Evolutionary conservation across 176 grass and related monocot species (phyloP), one percentile per base, ranked within the genome.

Genomic region (Poa annua): DNA sequence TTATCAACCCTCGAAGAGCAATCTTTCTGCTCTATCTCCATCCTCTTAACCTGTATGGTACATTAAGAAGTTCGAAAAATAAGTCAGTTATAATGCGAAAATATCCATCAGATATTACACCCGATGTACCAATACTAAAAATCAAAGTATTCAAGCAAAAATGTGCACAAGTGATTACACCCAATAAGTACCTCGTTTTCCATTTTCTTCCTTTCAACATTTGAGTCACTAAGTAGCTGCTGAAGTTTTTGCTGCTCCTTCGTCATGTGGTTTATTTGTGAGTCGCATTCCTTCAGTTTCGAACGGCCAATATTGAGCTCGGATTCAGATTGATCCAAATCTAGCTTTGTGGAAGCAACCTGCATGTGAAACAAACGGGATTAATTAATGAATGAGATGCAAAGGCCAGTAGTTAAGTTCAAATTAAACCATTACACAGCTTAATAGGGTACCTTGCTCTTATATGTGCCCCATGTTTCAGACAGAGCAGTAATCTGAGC

Each of bases 1-100:
- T 88, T 96, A 51, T 96, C 91, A 38, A 99, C 96, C 79, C 85
- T 99, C 11, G 76, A 92, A 62, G 93, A 96, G 80, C 91, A 99
- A 53, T 99, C 96, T 75, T 92, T 96, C 86, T 99, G 96, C 78
- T 99, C 96, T 81, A 92, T 68, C 83, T 96, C 96, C 96, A 96
- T 96, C 68, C 93, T 92, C 70, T 96, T 96, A 51, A 96, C 96
- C 96, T 99, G 52, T 32, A 88, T 75, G 44, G 52, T 29, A 78
- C 48, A 50, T 80, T 49, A 63, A 79, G 72, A 63, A 79, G 72
- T 67, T 79, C 35, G 63, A 73, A 34, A 51, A 39, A 48, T 17
- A 8, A 0, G 13, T 47, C 42, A 49, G 69, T 49, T 72, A 49
- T 48, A 49, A 72, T 29, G 69, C 1, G 7, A 42, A 44, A 72